Percentiles rank a stretch among this genome's conserved stretches.
phyloP scores from a whole-genome alignment of 768 basidiomycete genomes.

The Lentinula detonsa region DNA sequence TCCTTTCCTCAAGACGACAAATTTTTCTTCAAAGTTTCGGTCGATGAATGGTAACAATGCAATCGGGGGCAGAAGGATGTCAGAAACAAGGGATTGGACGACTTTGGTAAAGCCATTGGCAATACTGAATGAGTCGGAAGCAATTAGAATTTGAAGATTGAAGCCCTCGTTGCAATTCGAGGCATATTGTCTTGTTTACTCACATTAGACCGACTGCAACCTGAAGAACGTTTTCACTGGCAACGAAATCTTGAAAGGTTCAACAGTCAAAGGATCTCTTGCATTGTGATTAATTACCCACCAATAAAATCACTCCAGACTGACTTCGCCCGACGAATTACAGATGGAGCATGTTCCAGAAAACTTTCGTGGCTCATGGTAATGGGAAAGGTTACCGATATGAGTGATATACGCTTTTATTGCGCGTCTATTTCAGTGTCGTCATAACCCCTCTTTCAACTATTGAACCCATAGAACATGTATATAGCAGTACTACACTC shows the following conservation, averaged over 20 bases:
- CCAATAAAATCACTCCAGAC: background rate
- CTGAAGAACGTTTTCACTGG: background rate
- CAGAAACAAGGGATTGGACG: constrained; percentile 37
- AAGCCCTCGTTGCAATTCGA: too few species aligned
- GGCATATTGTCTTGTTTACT: background rate
- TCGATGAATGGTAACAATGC: constrained; percentile 37
- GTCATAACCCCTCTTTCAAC: too few species aligned
- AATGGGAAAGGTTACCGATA: background rate
- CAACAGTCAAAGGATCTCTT: background rate
- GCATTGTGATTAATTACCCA: background rate
- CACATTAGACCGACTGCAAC: constrained; percentile 3
- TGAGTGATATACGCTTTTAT: background rate
- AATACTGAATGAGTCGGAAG: constrained; percentile 13
- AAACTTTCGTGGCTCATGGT: background rate
- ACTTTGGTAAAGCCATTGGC: constrained; percentile 35
- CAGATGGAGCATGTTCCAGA: background rate
- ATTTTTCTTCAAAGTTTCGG: constrained; percentile 39
- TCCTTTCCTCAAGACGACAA: constrained; percentile 23
- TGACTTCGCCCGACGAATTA: background rate
- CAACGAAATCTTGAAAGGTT: background rate
- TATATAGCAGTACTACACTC: too few species aligned
- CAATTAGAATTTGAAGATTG: too few species aligned
- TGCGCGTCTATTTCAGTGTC: background rate
- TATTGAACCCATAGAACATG: too few species aligned
- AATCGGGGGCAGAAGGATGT: constrained; percentile 33